Percentiles rank a stretch among this genome's conserved stretches.
Evolutionary conservation across 1,284 basidiomycete genomes (phyloP).

Genomic region (Porodaedalea pini): DNA sequence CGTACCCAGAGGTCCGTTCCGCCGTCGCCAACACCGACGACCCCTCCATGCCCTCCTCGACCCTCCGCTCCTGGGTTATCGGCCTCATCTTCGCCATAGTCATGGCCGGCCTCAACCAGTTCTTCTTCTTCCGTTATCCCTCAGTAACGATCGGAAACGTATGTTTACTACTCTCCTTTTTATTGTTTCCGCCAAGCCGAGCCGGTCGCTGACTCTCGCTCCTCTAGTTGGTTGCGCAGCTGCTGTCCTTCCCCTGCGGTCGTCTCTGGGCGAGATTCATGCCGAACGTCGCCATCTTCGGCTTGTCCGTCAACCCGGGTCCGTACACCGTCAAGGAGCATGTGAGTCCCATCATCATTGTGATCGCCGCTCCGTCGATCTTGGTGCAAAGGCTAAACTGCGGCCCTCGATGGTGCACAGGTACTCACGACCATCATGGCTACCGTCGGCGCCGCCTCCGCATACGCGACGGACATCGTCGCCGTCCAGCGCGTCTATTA

Average conservation of each 20-base stretch:
- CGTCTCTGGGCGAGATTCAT: constrained; percentile 46
- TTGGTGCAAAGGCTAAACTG: constrained; percentile 9
- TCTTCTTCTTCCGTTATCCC: constrained; percentile 54
- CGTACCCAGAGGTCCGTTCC: constrained; percentile 43
- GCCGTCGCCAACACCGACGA: constrained; percentile 36
- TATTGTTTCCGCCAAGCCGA: not conserved
- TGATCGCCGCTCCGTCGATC: not conserved
- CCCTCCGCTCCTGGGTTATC: constrained; percentile 37
- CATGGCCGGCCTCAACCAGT: constrained; percentile 54
- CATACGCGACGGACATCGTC: constrained; percentile 63
- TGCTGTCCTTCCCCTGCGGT: constrained; percentile 58
- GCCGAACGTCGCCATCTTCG: constrained; percentile 48
- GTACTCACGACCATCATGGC: constrained; percentile 28
- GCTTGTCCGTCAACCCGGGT: constrained; percentile 60
- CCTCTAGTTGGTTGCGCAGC: constrained; percentile 46
- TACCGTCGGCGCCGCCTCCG: constrained; percentile 33
- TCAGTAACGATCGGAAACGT: constrained; percentile 40
- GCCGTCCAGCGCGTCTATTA: constrained; percentile 75
- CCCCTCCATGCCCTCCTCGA: constrained; percentile 31
- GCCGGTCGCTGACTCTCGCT: not conserved
- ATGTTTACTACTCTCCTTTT: constrained; percentile 32
- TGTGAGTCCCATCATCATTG: constrained; percentile 29
- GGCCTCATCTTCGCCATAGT: constrained; percentile 50
- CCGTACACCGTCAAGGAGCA: constrained; percentile 79
- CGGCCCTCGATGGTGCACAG: constrained; percentile 1